phyloP scores from a whole-genome alignment of 345 rosid genomes.

The Citrus sp. region DNA sequence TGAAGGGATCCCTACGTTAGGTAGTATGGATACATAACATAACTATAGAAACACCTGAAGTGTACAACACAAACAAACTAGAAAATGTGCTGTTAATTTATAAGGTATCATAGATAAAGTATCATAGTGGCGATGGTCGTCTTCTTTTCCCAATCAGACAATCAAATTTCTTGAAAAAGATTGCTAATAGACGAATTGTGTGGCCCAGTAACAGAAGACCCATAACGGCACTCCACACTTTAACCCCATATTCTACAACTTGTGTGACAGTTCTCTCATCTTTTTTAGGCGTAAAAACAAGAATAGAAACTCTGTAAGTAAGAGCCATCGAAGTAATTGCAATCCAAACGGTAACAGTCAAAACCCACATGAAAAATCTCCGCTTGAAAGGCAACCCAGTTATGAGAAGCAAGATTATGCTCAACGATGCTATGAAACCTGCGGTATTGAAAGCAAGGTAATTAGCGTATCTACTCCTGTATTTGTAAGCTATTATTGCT shows the following conservation, averaged over 20 bases:
- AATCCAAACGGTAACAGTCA: constrained; percentile 32
- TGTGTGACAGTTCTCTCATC: background rate
- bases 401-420: constrained; percentile 30
- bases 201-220: background rate
- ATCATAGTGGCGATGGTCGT: background rate
- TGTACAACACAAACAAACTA: too few species aligned
- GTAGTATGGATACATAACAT: too few species aligned
- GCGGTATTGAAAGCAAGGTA: constrained; percentile 19
- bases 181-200: background rate
- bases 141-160: background rate
- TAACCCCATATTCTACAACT: background rate
- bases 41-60: too few species aligned
- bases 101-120: too few species aligned
- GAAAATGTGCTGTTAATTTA: too few species aligned
- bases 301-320: constrained; percentile 11
- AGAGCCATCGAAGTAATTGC: constrained; percentile 19
- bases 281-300: constrained; percentile 10
- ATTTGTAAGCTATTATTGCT: constrained; percentile 16
- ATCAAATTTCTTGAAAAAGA: background rate
- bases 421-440: constrained; percentile 25
- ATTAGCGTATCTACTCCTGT: background rate
- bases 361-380: constrained; percentile 28
- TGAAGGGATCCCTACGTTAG: too few species aligned
- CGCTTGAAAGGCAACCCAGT: constrained; percentile 28
- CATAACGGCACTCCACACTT: constrained; percentile 5